A percentile compares a stretch with the other conserved stretches of the same genome.
Evolutionary conservation across 208 protist genomes (phyloP).

Genomic region (Leishmania mexicana): DNA sequence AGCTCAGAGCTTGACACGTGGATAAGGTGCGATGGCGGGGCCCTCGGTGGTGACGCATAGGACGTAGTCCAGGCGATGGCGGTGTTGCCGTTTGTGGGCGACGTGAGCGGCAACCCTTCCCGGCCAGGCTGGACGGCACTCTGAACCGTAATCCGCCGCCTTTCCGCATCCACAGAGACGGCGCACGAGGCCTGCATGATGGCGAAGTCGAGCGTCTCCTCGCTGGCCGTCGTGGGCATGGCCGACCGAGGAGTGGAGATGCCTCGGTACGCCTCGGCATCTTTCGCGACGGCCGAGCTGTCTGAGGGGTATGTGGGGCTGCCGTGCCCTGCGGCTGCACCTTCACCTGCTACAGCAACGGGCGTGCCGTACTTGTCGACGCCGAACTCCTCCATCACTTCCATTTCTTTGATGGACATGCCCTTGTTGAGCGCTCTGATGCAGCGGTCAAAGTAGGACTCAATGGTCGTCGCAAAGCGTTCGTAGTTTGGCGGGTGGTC

Average conservation of each 20-base stretch:
- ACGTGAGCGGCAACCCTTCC: not conserved
- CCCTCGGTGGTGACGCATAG: not conserved
- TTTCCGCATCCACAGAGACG: slow-evolving; percentile 17
- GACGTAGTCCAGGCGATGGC: slow-evolving; percentile 15
- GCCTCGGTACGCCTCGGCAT: not conserved
- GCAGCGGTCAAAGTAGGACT: slow-evolving; percentile 59
- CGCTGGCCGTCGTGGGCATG: slow-evolving; percentile 3
- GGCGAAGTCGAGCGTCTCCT: slow-evolving; percentile 27
- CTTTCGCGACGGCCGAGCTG: too few species aligned
- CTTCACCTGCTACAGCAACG: not conserved
- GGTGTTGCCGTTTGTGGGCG: not conserved
- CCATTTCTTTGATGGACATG: slow-evolving; percentile 61
- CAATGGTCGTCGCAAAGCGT: slow-evolving; percentile 46
- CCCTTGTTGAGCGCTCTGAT: slow-evolving; percentile 33
- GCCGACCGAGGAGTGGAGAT: not conserved
- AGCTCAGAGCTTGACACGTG: slow-evolving; percentile 21
- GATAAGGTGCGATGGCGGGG: not conserved
- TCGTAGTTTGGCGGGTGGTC: slow-evolving; percentile 62
- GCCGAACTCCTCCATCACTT: slow-evolving; percentile 63
- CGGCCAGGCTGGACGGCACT: not conserved
- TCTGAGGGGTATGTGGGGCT: too few species aligned
- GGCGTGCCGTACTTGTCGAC: slow-evolving; percentile 49
- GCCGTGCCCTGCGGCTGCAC: not conserved
- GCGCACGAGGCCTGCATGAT: slow-evolving; percentile 21
- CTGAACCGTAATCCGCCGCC: slow-evolving; percentile 11